Evolutionary conservation across 2,329 filamentous ascomycete genomes (phyloP).

Genomic region (Paecilomyces niveus): DNA sequence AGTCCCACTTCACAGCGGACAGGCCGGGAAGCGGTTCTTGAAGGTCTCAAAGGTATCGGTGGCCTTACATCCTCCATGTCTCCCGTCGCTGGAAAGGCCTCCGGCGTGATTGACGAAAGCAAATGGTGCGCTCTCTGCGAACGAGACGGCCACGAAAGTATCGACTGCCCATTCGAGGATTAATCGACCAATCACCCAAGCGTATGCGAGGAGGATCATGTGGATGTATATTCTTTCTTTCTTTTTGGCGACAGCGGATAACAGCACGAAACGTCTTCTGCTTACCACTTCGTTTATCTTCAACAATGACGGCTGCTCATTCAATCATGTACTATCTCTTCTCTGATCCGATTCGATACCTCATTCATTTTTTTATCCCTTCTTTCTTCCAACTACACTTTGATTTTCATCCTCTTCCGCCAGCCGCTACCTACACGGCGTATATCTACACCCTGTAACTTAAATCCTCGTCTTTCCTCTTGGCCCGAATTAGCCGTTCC

Average conservation of each 20-base stretch:
- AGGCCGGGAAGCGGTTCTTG: conserved; percentile 34
- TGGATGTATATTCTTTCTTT: neutral
- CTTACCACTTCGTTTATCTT: neutral
- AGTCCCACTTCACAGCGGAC: conserved; percentile 26
- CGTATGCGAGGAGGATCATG: conserved; percentile 20
- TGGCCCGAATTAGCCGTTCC: neutral
- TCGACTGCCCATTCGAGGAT: conserved; percentile 89
- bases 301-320: neutral
- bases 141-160: conserved; percentile 91
- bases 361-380: neutral
- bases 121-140: conserved; percentile 99
- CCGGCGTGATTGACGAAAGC: conserved; percentile 67
- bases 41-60: conserved; percentile 36
- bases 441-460: neutral
- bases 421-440: neutral
- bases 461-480: neutral
- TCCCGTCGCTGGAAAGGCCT: conserved; percentile 70
- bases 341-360: neutral
- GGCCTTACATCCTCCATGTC: conserved; percentile 40
- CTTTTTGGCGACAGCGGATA: neutral
- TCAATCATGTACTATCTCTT: neutral
- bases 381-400: neutral
- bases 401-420: neutral
- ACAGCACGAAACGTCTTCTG: neutral
- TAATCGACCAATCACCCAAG: conserved; percentile 31